Evolutionary conservation across 164 flowering plant genomes (phyloP).

Genomic region (Magnolia officinalis): DNA sequence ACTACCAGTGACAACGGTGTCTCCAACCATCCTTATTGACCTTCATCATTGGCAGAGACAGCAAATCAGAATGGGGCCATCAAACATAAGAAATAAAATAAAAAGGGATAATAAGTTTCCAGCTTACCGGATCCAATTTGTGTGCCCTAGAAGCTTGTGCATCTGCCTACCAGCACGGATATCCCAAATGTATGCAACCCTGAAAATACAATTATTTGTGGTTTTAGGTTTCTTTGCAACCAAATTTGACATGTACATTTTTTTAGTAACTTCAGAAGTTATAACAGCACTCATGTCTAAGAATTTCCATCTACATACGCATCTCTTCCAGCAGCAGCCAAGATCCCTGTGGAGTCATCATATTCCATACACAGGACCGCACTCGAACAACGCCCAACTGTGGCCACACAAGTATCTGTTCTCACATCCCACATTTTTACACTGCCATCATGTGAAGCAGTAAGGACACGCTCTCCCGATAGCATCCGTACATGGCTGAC

Average conservation of each 20-base stretch:
- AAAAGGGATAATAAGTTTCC: neutral
- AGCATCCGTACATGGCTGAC: conserved; percentile 86
- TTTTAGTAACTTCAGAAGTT: neutral
- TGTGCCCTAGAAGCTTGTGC: conserved; percentile 92
- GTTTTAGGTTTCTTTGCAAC: conserved; percentile 6
- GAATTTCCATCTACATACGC: conserved; percentile 45
- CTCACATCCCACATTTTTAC: conserved; percentile 99
- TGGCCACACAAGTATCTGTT: conserved; percentile 94
- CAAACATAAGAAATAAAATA: conserved; percentile 1
- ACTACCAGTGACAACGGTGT: conserved; percentile 87
- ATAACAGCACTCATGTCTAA: conserved; percentile 5
- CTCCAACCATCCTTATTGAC: conserved; percentile 95
- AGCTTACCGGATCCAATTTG: conserved; percentile 85
- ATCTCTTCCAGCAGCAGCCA: conserved; percentile 98
- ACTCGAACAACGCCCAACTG: conserved; percentile 93
- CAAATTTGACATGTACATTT: neutral
- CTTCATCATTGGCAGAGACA: conserved; percentile 37
- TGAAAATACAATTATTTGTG: conserved; percentile 25
- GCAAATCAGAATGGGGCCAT: neutral
- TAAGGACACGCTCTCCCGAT: conserved; percentile 95
- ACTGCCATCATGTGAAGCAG: conserved; percentile 95
- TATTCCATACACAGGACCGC: conserved; percentile 95
- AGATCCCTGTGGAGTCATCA: conserved; percentile 93
- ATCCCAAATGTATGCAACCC: conserved; percentile 93
- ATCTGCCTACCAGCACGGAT: conserved; percentile 93